Percentiles rank a stretch among this genome's conserved stretches.
phyloP scores from a whole-genome alignment of 2,329 filamentous ascomycete species.

The Colletotrichum magnum region DNA sequence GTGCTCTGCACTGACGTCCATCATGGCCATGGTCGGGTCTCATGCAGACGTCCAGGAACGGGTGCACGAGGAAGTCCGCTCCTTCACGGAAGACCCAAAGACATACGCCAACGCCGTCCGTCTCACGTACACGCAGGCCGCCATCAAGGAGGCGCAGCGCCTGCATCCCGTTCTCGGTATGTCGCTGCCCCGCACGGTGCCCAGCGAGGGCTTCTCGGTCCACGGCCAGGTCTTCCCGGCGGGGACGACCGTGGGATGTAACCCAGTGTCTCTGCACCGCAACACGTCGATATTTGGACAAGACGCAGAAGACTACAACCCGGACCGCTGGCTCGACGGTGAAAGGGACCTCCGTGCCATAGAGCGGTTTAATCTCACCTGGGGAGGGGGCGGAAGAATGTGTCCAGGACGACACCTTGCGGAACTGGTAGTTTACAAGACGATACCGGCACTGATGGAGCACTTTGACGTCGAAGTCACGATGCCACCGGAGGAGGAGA shows the following conservation, averaged over 20 bases:
- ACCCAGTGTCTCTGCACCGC: conserved; percentile 64
- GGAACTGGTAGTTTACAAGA: conserved; percentile 63
- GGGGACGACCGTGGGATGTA: conserved; percentile 66
- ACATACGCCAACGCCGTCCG: conserved; percentile 45
- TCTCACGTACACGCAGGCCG: conserved; percentile 57
- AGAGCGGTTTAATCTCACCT: conserved; percentile 65
- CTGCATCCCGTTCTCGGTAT: conserved; percentile 67
- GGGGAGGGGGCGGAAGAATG: conserved; percentile 65
- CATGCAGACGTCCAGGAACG: conserved; percentile 50
- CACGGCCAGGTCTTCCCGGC: conserved; percentile 58
- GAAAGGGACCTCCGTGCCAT: conserved; percentile 51
- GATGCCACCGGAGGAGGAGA: conserved; percentile 55
- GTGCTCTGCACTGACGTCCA: conserved; percentile 65
- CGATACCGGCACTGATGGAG: conserved; percentile 56
- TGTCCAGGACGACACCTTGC: conserved; percentile 67
- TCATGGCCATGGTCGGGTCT: conserved; percentile 62
- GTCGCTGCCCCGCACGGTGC: conserved; percentile 63
- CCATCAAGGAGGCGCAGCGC: conserved; percentile 66
- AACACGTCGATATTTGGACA: conserved; percentile 64
- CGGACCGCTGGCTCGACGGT: conserved; percentile 63
- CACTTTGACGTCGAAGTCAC: conserved; percentile 60
- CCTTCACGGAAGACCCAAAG: conserved; percentile 8
- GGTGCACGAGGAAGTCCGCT: conserved; percentile 50
- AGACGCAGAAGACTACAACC: conserved; percentile 59
- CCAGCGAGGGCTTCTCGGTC: conserved; percentile 52